Evolutionary conservation across 768 basidiomycete genomes (phyloP), one percentile per base, ranked within the genome.

Genomic region (Suillus plorans): DNA sequence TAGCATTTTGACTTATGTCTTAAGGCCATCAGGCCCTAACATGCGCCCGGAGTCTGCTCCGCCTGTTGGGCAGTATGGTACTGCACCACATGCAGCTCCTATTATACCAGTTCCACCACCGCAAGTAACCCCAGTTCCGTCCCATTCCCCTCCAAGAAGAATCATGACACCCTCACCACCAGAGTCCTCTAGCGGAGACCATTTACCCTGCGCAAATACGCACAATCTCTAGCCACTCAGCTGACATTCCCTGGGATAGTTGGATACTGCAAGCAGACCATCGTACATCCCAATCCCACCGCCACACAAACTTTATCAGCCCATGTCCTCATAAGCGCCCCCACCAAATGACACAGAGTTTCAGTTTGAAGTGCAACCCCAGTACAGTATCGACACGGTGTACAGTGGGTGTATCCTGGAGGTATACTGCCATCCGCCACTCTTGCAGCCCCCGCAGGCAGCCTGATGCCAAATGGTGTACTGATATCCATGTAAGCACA

Each of bases 191-290:
- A 0, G 65, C 63, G 53, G 75, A 73, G 63, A 69, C 67, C 14
- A 72, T 76, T 56, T 72, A 49, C 10, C 76, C 76, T 18, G 69
- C 73, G 41, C 73, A 69, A 9, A 69, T 75, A 58, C 77, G 71
- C 49, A 66, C 64, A 42, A 67, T 63, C 56, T 67, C 75, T 1
- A 59, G 55, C 6, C 69, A 53, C 2, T 66, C 60, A 18, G 60
- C 67, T 22, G 63, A 34, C 18, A 12, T 42, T 41, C 69, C 68
- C 44, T 64, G 64, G 2, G 76, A 77, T 25, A 68, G 64, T 41
- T 78, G 72, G 70, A 77, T 78, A 41, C 76, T 73, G 20, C 67
- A 52, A 22, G 64, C 68, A 6, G 74, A 76, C 63, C 69, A 2
- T 68, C 71, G 5, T 66, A 67, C 42, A 71, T 74, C 12, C 49